Evolutionary conservation across 2,329 filamentous ascomycete species (phyloP).

Genomic region (Kalmusia sp.): DNA sequence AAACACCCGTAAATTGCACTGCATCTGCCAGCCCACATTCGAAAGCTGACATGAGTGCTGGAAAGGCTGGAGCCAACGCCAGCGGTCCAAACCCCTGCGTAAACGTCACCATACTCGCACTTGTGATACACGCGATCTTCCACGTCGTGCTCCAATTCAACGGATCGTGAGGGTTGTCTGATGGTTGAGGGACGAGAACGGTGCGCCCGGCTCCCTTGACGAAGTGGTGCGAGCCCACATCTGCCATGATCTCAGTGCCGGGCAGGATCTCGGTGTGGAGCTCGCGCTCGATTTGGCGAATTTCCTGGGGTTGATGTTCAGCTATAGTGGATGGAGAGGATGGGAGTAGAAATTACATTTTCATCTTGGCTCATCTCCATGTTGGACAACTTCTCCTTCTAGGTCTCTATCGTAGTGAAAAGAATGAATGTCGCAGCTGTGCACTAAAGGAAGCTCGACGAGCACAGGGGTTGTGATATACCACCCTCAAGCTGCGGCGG

Average conservation of each 20-base stretch:
- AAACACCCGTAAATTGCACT: slow-evolving; percentile 63
- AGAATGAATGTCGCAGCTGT: not conserved
- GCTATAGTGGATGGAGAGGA: not conserved
- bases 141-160: slow-evolving; percentile 60
- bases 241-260: slow-evolving; percentile 66
- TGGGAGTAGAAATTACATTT: slow-evolving; percentile 11
- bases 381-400: not conserved
- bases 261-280: slow-evolving; percentile 62
- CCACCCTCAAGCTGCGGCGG: no score
- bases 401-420: not conserved
- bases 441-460: no score
- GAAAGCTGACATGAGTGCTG: slow-evolving; percentile 63
- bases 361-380: slow-evolving; percentile 16
- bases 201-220: slow-evolving; percentile 59
- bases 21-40: slow-evolving; percentile 60
- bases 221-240: slow-evolving; percentile 69
- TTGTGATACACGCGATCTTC: slow-evolving; percentile 58
- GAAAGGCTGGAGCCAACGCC: slow-evolving; percentile 66
- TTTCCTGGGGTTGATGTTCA: slow-evolving; percentile 42
- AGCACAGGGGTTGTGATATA: no score
- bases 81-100: slow-evolving; percentile 63
- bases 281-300: slow-evolving; percentile 58
- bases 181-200: slow-evolving; percentile 63
- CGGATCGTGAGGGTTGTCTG: slow-evolving; percentile 58
- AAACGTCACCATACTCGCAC: slow-evolving; percentile 58